These are phyloP conservation scores for Cenchrus americanus DNA, from an alignment of 176 grass and related monocot species.

Conservation along the genomic window DNA sequence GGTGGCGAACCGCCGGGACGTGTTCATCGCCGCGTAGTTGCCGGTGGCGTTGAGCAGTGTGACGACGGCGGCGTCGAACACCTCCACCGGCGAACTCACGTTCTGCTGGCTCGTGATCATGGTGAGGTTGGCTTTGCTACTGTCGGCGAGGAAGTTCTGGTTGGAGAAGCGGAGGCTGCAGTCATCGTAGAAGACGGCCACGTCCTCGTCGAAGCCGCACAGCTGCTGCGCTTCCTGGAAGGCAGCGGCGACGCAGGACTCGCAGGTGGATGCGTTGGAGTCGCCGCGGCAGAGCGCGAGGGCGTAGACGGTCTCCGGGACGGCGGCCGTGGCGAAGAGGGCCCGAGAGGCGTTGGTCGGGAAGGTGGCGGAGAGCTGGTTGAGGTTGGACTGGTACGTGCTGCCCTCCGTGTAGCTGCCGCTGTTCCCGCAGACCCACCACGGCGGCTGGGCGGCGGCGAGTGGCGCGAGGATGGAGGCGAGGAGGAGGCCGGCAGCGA, in stretches of 20 bases:
- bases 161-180: slow-evolving; percentile 51
- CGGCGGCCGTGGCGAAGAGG: slow-evolving; percentile 31
- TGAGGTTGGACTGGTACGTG: slow-evolving; percentile 48
- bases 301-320: slow-evolving; percentile 39
- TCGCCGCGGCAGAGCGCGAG: slow-evolving; percentile 57
- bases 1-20: slow-evolving; percentile 45
- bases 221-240: neutral
- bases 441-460: neutral
- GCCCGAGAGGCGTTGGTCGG: neutral
- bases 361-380: slow-evolving; percentile 45
- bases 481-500: neutral
- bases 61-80: slow-evolving; percentile 30
- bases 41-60: slow-evolving; percentile 37
- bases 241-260: slow-evolving; percentile 35
- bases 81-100: slow-evolving; percentile 15
- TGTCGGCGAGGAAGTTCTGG: neutral
- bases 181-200: slow-evolving; percentile 15
- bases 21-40: slow-evolving; percentile 39
- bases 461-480: neutral
- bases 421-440: neutral
- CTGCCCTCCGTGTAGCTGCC: slow-evolving; percentile 20
- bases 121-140: neutral
- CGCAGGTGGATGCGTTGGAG: slow-evolving; percentile 29
- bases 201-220: slow-evolving; percentile 23
- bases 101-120: neutral